These are phyloP conservation scores for Colletotrichum sp. DNA, from an alignment of 2,329 filamentous ascomycete species.

Conservation along the genomic window DNA sequence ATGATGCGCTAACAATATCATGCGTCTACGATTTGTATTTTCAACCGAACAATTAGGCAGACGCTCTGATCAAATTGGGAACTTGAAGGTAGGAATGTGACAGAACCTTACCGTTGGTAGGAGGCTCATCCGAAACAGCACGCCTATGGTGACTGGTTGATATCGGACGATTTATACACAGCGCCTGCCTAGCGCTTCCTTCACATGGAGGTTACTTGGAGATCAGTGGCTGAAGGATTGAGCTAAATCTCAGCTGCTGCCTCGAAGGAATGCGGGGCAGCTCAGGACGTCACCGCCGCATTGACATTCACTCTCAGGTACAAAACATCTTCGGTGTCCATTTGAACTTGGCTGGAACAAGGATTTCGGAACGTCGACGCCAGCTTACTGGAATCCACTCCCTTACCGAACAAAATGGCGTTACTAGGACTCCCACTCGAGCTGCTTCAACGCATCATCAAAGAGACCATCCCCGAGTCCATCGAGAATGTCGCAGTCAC, in stretches of 20 bases:
- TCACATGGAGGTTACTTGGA: neutral
- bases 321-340: neutral
- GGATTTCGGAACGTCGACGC: neutral
- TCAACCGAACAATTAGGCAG: neutral
- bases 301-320: neutral
- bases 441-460: neutral
- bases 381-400: neutral
- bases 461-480: neutral
- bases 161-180: neutral
- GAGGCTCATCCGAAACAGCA: neutral
- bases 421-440: neutral
- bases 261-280: neutral
- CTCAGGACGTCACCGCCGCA: neutral
- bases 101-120: neutral
- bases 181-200: neutral
- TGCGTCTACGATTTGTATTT: neutral
- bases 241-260: neutral
- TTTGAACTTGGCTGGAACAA: neutral
- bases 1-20: neutral
- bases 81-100: neutral
- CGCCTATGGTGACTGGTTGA: neutral
- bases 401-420: neutral
- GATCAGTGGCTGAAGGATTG: neutral
- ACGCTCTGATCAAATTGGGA: neutral
- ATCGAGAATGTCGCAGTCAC: neutral